These are phyloP conservation scores for Achaetomium macrosporum DNA, from an alignment of 2,329 filamentous ascomycete species.

Conservation along the genomic window DNA sequence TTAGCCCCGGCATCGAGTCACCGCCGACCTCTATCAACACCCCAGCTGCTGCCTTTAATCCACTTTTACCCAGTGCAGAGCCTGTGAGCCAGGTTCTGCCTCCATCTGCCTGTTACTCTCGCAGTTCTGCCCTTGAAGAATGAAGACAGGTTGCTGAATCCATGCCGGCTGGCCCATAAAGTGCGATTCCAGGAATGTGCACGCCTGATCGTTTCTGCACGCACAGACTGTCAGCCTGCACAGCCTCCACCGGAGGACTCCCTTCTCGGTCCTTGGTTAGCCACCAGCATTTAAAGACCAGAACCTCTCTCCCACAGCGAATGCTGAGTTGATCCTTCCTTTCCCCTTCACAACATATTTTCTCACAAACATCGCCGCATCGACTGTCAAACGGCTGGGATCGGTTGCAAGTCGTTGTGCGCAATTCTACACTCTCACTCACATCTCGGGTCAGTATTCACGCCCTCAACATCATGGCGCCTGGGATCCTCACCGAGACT, in stretches of 20 bases:
- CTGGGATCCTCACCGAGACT: conserved; percentile 4
- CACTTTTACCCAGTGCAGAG: background rate
- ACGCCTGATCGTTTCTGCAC: background rate
- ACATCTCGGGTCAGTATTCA: background rate
- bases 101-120: too few relatives aligned
- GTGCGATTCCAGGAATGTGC: background rate
- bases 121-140: too few relatives aligned
- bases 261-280: background rate
- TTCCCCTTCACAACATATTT: too few relatives aligned
- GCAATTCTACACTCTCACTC: too few relatives aligned
- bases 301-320: too few relatives aligned
- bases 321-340: too few relatives aligned
- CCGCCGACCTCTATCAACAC: background rate
- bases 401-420: too few relatives aligned
- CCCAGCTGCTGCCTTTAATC: background rate
- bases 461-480: conserved; percentile 3
- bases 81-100: too few relatives aligned
- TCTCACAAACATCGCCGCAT: too few relatives aligned
- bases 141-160: background rate
- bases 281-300: too few relatives aligned
- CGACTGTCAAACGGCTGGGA: too few relatives aligned
- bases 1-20: background rate
- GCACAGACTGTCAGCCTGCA: background rate
- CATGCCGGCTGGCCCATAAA: background rate
- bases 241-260: background rate